phyloP scores from a whole-genome alignment of 768 basidiomycete genomes.

The Suillus lakei region DNA sequence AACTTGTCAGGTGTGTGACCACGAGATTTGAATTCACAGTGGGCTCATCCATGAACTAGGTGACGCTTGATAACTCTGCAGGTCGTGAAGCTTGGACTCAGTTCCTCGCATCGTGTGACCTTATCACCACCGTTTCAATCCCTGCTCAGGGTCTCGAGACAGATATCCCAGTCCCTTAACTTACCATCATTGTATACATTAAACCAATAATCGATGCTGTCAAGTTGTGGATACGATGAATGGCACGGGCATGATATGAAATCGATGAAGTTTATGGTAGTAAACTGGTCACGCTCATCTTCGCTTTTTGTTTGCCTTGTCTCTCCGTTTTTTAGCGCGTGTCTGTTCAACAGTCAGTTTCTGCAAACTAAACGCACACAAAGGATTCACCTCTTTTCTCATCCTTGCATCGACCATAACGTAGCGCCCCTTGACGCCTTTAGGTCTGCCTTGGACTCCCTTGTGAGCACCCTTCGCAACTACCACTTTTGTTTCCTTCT shows the following conservation, averaged over 20 bases:
- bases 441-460: slow-evolving; percentile 91
- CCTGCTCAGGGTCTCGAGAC: slow-evolving; percentile 26
- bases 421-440: slow-evolving; percentile 95
- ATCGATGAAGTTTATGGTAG: background rate
- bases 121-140: slow-evolving; percentile 39
- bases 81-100: slow-evolving; percentile 49
- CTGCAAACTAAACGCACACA: background rate
- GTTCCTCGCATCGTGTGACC: slow-evolving; percentile 50
- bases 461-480: slow-evolving; percentile 92
- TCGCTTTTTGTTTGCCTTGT: slow-evolving; percentile 72
- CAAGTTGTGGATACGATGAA: background rate
- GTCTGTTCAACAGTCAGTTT: slow-evolving; percentile 49
- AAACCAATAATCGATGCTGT: background rate
- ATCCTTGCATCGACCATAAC: slow-evolving; percentile 93
- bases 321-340: slow-evolving; percentile 81
- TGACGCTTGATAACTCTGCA: slow-evolving; percentile 44
- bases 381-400: slow-evolving; percentile 77
- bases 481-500: slow-evolving; percentile 82
- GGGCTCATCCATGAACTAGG: slow-evolving; percentile 37
- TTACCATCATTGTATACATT: background rate
- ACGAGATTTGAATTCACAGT: background rate
- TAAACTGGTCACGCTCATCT: slow-evolving; percentile 31
- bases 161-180: background rate
- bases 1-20: slow-evolving; percentile 55
- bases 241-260: slow-evolving; percentile 1